Percentiles rank a stretch among this genome's conserved stretches.
phyloP scores from a whole-genome alignment of 192 early-diverging fungal genomes.

The Rhizophagus prolifer region DNA sequence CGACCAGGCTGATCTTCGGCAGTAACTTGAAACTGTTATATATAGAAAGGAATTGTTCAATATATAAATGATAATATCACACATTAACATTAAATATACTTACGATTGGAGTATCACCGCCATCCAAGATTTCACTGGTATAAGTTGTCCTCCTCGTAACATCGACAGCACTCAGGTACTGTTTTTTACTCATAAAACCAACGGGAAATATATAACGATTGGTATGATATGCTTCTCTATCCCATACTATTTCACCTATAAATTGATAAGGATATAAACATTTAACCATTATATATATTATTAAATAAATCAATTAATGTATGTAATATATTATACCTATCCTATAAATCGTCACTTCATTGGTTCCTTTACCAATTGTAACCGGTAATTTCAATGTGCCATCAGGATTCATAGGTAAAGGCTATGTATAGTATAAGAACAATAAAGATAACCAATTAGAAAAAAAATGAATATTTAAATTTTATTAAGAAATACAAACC shows the following conservation, averaged over 20 bases:
- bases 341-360: slow-evolving; percentile 58
- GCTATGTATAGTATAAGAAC: neutral
- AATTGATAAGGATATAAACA: neutral
- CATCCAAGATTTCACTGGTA: slow-evolving; percentile 68
- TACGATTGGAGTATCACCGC: slow-evolving; percentile 57
- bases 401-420: slow-evolving; percentile 50
- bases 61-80: neutral
- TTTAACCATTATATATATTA: neutral
- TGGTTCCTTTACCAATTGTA: slow-evolving; percentile 58
- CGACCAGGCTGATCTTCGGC: slow-evolving; percentile 62
- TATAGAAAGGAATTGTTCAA: neutral
- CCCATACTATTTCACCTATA: slow-evolving; percentile 52
- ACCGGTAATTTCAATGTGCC: slow-evolving; percentile 58
- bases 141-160: slow-evolving; percentile 54
- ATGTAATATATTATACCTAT: slow-evolving; percentile 43
- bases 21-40: slow-evolving; percentile 63
- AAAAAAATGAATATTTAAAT: neutral
- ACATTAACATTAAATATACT: neutral
- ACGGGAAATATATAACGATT: slow-evolving; percentile 69
- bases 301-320: neutral
- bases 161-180: slow-evolving; percentile 58
- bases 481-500: slow-evolving; percentile 7
- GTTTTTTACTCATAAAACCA: slow-evolving; percentile 64
- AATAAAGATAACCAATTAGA: neutral
- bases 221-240: slow-evolving; percentile 64